Evolutionary conservation across 2,329 filamentous ascomycete genomes (phyloP).

Genomic region (Stylonectria norvegica): DNA sequence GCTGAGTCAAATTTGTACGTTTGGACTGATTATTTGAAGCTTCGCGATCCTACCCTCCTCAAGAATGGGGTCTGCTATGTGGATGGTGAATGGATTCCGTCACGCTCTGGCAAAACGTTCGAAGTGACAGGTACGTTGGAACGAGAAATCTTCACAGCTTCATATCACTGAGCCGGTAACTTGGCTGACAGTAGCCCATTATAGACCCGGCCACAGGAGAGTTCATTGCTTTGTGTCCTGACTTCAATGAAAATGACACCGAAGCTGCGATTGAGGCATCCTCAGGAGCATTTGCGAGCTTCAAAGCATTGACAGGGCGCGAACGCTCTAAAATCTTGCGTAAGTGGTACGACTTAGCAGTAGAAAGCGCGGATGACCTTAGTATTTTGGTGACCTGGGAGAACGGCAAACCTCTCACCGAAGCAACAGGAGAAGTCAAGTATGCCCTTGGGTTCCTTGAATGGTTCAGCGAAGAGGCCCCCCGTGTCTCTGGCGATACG

Average conservation of each 20-base stretch:
- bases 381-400: slow-evolving; percentile 66
- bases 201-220: slow-evolving; percentile 67
- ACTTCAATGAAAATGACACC: slow-evolving; percentile 65
- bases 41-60: too few relatives aligned
- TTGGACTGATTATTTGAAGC: too few relatives aligned
- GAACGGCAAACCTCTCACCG: slow-evolving; percentile 65
- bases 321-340: slow-evolving; percentile 57
- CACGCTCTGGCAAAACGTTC: slow-evolving; percentile 68
- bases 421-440: slow-evolving; percentile 53
- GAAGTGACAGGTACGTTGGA: too few relatives aligned
- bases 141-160: too few relatives aligned
- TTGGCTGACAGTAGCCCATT: too few relatives aligned
- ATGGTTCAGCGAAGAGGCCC: slow-evolving; percentile 61
- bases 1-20: too few relatives aligned
- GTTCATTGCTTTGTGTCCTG: slow-evolving; percentile 65
- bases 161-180: too few relatives aligned
- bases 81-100: slow-evolving; percentile 70
- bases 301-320: slow-evolving; percentile 55
- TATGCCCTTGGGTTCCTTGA: slow-evolving; percentile 58
- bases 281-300: slow-evolving; percentile 50
- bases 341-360: slow-evolving; percentile 62
- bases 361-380: slow-evolving; percentile 61
- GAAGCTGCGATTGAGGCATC: slow-evolving; percentile 67
- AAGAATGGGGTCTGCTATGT: too few relatives aligned
- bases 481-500: slow-evolving; percentile 34